A percentile compares a stretch with the other conserved stretches of the same genome.
Evolutionary conservation across 2,329 filamentous ascomycete species (phyloP).

Genomic region (Colletotrichum sidae): DNA sequence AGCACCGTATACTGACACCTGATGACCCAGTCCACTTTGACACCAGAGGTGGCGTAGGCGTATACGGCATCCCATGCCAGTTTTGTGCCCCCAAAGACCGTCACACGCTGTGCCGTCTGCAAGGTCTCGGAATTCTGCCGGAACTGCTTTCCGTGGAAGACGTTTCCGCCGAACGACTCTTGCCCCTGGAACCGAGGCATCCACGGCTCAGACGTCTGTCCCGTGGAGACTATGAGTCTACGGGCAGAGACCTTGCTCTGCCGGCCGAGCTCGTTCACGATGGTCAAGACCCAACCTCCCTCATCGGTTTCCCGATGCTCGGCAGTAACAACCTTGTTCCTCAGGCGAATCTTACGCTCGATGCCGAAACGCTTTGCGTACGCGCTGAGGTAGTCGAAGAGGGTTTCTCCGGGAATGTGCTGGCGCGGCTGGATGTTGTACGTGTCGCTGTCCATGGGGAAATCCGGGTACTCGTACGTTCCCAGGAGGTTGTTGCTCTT

Average conservation of each 20-base stretch:
- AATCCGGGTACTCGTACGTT: conserved; percentile 79
- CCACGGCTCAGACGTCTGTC: conserved; percentile 62
- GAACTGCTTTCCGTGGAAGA: conserved; percentile 65
- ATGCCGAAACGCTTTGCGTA: conserved; percentile 58
- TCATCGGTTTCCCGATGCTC: conserved; percentile 49
- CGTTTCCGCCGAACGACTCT: conserved; percentile 55
- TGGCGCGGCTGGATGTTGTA: conserved; percentile 59
- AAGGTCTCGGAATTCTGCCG: conserved; percentile 53
- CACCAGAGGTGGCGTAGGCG: conserved; percentile 65
- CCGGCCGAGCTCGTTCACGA: conserved; percentile 35
- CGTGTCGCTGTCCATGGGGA: conserved; percentile 72
- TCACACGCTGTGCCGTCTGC: conserved; percentile 54
- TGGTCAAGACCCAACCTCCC: conserved; percentile 57
- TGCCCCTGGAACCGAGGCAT: conserved; percentile 60
- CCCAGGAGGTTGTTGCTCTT: conserved; percentile 81
- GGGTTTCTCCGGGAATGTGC: conserved; percentile 59
- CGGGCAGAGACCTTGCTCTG: conserved; percentile 48
- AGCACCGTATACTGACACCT: conserved; percentile 50
- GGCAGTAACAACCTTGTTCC: conserved; percentile 54
- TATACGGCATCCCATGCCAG: conserved; percentile 75
- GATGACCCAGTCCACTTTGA: conserved; percentile 71
- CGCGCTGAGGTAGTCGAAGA: conserved; percentile 59
- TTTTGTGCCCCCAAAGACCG: conserved; percentile 74
- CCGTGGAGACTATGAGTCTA: conserved; percentile 67
- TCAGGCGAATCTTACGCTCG: conserved; percentile 51